Evolutionary conservation across 2,329 filamentous ascomycete genomes (phyloP), one percentile per base, ranked within the genome.

Genomic region (Arthrobotrys conoides): DNA sequence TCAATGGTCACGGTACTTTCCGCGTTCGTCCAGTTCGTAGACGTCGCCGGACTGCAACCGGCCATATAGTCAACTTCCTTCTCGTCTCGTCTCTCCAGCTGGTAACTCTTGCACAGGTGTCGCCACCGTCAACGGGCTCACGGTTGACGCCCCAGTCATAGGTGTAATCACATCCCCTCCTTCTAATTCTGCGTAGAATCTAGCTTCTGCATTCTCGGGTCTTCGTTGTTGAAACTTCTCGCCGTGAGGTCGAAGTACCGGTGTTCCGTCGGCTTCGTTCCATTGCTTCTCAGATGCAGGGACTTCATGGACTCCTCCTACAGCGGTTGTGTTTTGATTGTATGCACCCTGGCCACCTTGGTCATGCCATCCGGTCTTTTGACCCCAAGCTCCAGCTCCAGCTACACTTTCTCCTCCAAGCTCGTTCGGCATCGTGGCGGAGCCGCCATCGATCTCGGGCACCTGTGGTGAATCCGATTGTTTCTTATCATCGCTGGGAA

Each of bases 1-100:
- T 61, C 30, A 65, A 9, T 44, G 22, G 36, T 77, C 67, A 22
- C 53, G 73, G 33, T 77, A 77, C 27, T 48, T 67, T n/a, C 63
- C 49, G 24, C 53, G 44, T 18, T 77, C 67, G 27, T 71, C 61
- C 5, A 71, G 18, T 41, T 77, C 73, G 53, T 77, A 67, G 33
- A 71, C 67, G 57, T 77, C 73, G 9, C 53, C 41, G n/a, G 51
- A 55, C 18, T 68, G 49, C 10, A 77, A 9, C 63, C 73, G 67
- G 6, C 73, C 73, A 77, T 77, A 77, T 71, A 77, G 73, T 77
- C 73, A 77, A 22, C 48, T 49, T 5, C 67, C 73, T 0, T 71
- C 41, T n/a, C 46, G 66, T n/a, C 20, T 71, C 16, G 38, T 66
- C 72, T 64, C 57, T 6, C 49, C 72, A 9, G 41, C 20, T 1